Base-by-base conservation (phyloP, 805 yeast genomes). In the Hanseniaspora lindneri region DNA sequence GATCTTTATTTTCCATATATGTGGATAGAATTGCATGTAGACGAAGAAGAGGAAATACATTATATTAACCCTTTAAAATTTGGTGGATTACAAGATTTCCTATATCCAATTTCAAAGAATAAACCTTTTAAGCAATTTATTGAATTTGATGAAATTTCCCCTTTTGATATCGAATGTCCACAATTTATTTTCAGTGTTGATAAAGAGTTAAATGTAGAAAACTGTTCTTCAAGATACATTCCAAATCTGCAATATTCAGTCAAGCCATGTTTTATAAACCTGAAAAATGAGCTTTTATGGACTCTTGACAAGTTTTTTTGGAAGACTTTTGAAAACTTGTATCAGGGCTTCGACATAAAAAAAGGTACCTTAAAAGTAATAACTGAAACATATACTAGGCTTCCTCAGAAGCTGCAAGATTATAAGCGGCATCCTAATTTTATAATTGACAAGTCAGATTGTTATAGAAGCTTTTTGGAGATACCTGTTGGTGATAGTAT, bases 351-450 rank as follows among this genome's bases (percentile, higher is more conserved):
- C 35, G 42, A 48, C 17, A 19, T n/a, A 1, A 10, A 17, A 30
- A 19, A 11, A 11, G 16, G 17, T 6, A 27, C 32, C 23, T 2
- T 10, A 19, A 44, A 30, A 16, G 19, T 33, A 13, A 13, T 54
- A 3, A 53, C 58, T 2, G 6, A 40, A n/a, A 41, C 44, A 19
- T 53, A 60, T 47, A 51, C 46, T 29, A 23, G 23, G 13, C 3
- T 52, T 4, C 63, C 62, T 2, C 33, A 28, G 10, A 53, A 55
- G 3, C 17, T 51, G 1, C 44, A 33, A 13, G 57, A 51, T 3
- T 32, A 56, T 21, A 52, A 48, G 33, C 39, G 23, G n/a, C 29
- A 39, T 34, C 51, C 51, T 3, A 49, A 49, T 37, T 49, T 42
- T 16, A 17, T 39, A 11, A 32, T 44, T 24, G 43, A 49, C 11